Base-by-base conservation (phyloP, 345 rosid genomes). In the Lumnitzera littorea region DNA sequence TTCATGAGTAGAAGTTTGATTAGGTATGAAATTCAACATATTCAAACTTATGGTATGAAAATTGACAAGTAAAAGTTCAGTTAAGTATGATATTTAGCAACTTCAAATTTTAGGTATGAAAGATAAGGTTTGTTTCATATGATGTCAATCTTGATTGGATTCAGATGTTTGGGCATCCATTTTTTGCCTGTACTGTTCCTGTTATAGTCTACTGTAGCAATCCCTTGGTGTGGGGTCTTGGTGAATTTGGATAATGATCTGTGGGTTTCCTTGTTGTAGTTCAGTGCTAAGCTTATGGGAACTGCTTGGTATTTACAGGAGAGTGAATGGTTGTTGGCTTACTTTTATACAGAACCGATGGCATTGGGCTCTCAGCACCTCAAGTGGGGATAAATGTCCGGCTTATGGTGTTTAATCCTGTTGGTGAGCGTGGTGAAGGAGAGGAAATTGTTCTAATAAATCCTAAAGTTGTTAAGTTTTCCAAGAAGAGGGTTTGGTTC, bases 321-420 rank as follows among this genome's bases (percentile, higher is more conserved):
- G 60, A 54, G 66, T 68, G 61, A 70, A 58, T 65, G 66, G 23
- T 74, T 54, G 60, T 74, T 70, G 73, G 68, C 68, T 78, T 82
- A 68, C 57, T 78, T 68, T 69, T 76, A 62, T 15, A 64, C 85
- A 92, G 96, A 76, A 92, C 97, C 47, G 95, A 94, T 75, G 99
- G 99, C 50, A 75, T 87, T 9, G 99, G 97, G 48, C 97, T 94
- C 66, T 84, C 97, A 29, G 99, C 99, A 50, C 97, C 97, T 5
- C 97, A 94, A 76, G 96, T 94, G 27, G 99, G 99, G 65, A 57
- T 90, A 24, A 90, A 86, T 74, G 88, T 86, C 60, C 87, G 78
- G 53, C 82, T 94, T 46, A 94, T 94, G 99, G 97, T 94, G 74
- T 94, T 94, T 77, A 90, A 94, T 76, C 78, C 91, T 0, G 80